phyloP scores from a whole-genome alignment of 108 stramenopile species.

The Aurantiochytrium sp. region DNA sequence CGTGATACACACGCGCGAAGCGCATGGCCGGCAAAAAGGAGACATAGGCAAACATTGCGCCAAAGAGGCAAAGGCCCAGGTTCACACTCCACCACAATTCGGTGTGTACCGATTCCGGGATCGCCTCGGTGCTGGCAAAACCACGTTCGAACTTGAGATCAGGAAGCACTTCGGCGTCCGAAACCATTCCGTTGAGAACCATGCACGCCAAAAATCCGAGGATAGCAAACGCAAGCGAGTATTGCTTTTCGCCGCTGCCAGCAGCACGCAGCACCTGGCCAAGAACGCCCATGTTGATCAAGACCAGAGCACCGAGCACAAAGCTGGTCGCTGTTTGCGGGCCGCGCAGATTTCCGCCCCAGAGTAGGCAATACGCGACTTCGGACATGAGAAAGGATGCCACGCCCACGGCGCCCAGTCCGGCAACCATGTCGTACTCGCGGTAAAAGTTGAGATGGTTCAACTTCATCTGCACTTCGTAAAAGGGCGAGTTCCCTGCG shows the following conservation, averaged over 20 bases:
- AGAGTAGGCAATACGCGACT: background rate
- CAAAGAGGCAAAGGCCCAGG: background rate
- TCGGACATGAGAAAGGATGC: background rate
- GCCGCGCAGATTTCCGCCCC: background rate
- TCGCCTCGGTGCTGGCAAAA: background rate
- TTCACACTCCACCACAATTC: background rate
- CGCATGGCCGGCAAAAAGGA: background rate
- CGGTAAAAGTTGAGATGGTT: background rate
- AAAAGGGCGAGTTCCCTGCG: background rate
- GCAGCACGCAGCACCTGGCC: background rate
- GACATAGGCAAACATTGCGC: background rate
- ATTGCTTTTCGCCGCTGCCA: background rate
- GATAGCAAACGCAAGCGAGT: background rate
- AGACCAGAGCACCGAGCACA: background rate
- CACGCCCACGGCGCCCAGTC: background rate
- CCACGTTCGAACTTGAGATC: background rate
- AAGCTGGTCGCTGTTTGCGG: constrained; percentile 5
- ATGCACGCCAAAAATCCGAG: background rate
- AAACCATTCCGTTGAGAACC: background rate
- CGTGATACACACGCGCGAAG: constrained; percentile 6
- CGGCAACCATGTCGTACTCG: background rate
- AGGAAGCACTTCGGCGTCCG: background rate
- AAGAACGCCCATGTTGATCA: background rate
- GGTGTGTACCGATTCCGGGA: background rate
- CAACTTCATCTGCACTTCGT: background rate